phyloP scores from a whole-genome alignment of 106 monocot genomes.

The Posidonia australis region DNA sequence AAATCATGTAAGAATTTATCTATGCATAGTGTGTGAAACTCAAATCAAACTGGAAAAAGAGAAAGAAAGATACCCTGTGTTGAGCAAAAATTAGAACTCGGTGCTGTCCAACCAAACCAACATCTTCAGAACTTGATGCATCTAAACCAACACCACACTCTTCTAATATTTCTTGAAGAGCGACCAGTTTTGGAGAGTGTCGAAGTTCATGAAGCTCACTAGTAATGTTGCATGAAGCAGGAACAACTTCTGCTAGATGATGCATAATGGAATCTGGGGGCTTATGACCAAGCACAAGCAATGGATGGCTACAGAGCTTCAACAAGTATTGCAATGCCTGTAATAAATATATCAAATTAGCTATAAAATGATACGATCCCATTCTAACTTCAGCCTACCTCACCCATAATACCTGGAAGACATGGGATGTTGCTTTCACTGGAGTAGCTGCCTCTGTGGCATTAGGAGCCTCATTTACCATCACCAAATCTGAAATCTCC shows the following conservation, averaged over 20 bases:
- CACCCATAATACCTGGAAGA: slow-evolving; percentile 70
- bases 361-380: background rate
- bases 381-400: background rate
- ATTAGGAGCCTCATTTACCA: slow-evolving; percentile 20
- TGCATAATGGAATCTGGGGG: slow-evolving; percentile 37
- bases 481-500: slow-evolving; percentile 59
- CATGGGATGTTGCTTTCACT: slow-evolving; percentile 64
- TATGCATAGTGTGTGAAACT: background rate
- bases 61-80: slow-evolving; percentile 45
- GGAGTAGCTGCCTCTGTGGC: slow-evolving; percentile 20
- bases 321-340: slow-evolving; percentile 88
- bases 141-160: slow-evolving; percentile 90
- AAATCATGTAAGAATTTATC: background rate
- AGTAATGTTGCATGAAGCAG: slow-evolving; percentile 35
- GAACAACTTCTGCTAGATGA: slow-evolving; percentile 39
- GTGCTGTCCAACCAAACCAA: slow-evolving; percentile 46
- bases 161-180: slow-evolving; percentile 89
- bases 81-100: slow-evolving; percentile 94
- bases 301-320: slow-evolving; percentile 95
- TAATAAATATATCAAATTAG: slow-evolving; percentile 7
- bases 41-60: background rate
- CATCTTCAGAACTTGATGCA: slow-evolving; percentile 34
- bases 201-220: slow-evolving; percentile 66
- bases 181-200: slow-evolving; percentile 92
- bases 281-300: slow-evolving; percentile 81